Conservation (phyloP, 345 rosid genomes). For the Salix viminalis region DNA sequence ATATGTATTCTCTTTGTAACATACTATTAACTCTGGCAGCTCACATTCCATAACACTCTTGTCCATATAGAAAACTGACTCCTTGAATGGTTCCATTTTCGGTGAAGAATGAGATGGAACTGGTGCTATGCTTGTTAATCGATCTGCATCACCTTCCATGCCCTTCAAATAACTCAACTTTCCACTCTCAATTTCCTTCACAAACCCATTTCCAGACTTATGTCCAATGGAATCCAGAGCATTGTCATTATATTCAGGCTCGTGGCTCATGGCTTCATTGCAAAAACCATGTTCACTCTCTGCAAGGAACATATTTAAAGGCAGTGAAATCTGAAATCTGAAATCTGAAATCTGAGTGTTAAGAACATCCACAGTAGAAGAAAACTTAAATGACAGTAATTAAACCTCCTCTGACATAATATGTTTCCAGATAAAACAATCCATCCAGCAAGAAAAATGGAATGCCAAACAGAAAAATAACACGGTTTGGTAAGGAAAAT, state of each 20-base stretch:
- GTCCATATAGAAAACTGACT: slow-evolving; percentile 47
- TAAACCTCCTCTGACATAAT: background rate
- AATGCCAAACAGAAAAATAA: background rate
- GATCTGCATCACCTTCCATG: slow-evolving; percentile 21
- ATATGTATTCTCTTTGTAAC: slow-evolving; percentile 54
- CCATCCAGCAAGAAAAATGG: background rate
- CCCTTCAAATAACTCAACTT: slow-evolving; percentile 16
- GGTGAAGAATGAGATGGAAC: slow-evolving; percentile 14
- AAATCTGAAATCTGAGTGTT: background rate
- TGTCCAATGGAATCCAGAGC: slow-evolving; percentile 29
- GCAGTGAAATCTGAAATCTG: slow-evolving; percentile 7
- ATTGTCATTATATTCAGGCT: slow-evolving; percentile 30
- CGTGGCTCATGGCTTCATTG: slow-evolving; percentile 33
- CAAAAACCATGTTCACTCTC: slow-evolving; percentile 44
- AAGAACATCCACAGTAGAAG: background rate
- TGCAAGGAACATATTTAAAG: slow-evolving; percentile 24
- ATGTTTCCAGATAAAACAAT: background rate
- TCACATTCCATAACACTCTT: slow-evolving; percentile 51
- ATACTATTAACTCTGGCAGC: slow-evolving; percentile 61
- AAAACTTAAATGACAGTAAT: background rate
- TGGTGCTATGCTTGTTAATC: slow-evolving; percentile 11
- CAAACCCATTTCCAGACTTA: slow-evolving; percentile 29
- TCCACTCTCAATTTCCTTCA: slow-evolving; percentile 24
- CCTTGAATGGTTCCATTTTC: slow-evolving; percentile 27
- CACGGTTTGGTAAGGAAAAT: background rate